Percentiles rank a stretch among this genome's conserved stretches.
These are phyloP conservation scores for Skeletonema costatum DNA, from an alignment of 108 stramenopile genomes.

Conservation along the genomic window DNA sequence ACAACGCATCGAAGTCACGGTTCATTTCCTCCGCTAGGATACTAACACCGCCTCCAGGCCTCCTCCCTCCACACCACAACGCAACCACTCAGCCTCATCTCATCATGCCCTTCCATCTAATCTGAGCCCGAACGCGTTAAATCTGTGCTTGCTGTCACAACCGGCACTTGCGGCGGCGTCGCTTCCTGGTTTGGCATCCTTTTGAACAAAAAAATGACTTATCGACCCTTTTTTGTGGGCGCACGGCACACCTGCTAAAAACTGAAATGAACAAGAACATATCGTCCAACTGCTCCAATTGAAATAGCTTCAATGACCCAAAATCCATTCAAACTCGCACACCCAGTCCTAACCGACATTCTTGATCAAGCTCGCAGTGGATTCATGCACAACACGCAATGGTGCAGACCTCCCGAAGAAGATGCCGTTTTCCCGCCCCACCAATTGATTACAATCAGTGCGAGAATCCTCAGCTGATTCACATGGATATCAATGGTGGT, in stretches of 20 bases:
- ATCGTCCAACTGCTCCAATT: background rate
- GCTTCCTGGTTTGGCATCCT: background rate
- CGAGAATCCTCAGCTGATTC: background rate
- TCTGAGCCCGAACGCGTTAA: background rate
- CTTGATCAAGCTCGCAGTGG: background rate
- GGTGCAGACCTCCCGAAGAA: background rate
- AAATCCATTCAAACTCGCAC: background rate
- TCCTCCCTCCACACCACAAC: no score
- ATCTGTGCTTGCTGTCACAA: background rate
- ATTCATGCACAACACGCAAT: background rate
- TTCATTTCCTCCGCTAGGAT: no score
- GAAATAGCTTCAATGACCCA: background rate
- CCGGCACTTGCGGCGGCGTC: background rate
- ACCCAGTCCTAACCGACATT: background rate
- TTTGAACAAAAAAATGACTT: background rate
- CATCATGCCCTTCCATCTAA: background rate
- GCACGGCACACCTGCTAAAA: background rate
- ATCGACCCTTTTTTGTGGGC: background rate
- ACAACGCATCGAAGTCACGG: no score
- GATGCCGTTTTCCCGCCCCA: background rate
- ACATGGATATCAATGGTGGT: conserved; percentile 2
- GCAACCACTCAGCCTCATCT: no score
- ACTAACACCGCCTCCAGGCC: no score
- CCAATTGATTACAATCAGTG: background rate
- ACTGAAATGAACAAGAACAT: background rate